These are phyloP conservation scores for Trichoderma arundinaceum DNA, from an alignment of 2,329 filamentous ascomycete genomes.

Conservation along the genomic window DNA sequence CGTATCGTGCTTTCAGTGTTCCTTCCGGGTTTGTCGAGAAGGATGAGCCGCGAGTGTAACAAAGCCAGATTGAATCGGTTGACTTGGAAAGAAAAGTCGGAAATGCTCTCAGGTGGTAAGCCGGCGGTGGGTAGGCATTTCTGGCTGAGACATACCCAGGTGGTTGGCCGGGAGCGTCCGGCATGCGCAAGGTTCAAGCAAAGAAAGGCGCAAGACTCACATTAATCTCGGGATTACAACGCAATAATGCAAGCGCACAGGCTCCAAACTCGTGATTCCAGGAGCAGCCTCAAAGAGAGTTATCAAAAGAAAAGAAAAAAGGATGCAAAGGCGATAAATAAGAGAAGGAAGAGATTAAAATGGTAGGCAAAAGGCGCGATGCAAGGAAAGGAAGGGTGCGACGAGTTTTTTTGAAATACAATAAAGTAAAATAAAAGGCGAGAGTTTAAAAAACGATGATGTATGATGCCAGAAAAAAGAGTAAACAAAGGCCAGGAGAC, in stretches of 20 bases:
- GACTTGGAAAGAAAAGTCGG: neutral
- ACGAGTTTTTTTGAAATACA: too few species aligned
- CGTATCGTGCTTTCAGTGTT: neutral
- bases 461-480: constrained; percentile 9
- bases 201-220: constrained; percentile 44
- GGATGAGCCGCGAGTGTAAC: constrained; percentile 10
- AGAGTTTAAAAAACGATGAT: neutral
- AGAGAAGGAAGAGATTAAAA: constrained; percentile 18
- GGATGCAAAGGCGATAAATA: constrained; percentile 14
- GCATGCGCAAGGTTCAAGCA: constrained; percentile 40
- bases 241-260: constrained; percentile 29
- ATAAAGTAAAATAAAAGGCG: neutral
- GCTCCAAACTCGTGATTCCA: constrained; percentile 4
- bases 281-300: neutral
- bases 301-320: neutral
- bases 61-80: constrained; percentile 4
- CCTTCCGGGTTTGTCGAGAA: constrained; percentile 6
- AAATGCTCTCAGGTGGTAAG: constrained; percentile 15
- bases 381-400: constrained; percentile 7
- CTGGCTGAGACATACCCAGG: constrained; percentile 35
- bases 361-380: neutral
- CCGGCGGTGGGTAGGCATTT: constrained; percentile 20
- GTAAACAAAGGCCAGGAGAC: constrained; percentile 10
- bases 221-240: constrained; percentile 41
- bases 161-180: constrained; percentile 41